Base-by-base conservation (phyloP, 306 rosid species). In the Carpinus fangiana region DNA sequence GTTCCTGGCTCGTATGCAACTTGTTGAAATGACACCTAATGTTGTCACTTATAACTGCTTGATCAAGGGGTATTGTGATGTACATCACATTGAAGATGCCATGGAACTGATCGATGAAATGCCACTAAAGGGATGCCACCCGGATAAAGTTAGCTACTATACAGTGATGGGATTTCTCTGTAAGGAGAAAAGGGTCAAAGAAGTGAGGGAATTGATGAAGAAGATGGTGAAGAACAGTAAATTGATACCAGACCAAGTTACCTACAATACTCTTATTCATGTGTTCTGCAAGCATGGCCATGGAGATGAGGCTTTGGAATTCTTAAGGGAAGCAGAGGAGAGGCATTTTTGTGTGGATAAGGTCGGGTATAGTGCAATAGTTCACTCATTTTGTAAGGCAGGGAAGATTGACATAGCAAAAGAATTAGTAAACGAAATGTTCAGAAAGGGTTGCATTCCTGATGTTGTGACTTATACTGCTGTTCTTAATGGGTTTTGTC, bases 381-480 rank as follows among this genome's bases (percentile, higher is more conserved):
- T 95, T 80, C 81, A 95, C 77, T 86, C 98, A 3, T 95, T 87
- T 72, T 88, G 93, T 82, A 91, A 91, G 83, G 81, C 68, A 6
- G 91, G 93, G 67, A 86, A 80, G 78, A 81, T 87, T n/a, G 90
- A 45, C 21, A 88, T 81, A 77, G 95, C 96, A 50, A 92, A 88
- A 83, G 89, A 82, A 82, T 80, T 94, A 79, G 93, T 92, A 71
- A 84, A 65, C 59, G 80, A 87, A 76, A 94, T 94, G 98, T 84
- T 88, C 77, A 79, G 78, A 13, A 88, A 82, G 76, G 93, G 92
- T 57, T 90, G 93, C 85, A 79, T 54, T 72, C 97, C 98, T 50
- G 97, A 95, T 85, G 98, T 92, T 47, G 97, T 91, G 75, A 95
- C 97, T 50, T 89, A 91, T 71, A 92, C 93, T 84, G 66, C 97